Base-by-base conservation (phyloP, 2,329 filamentous ascomycete genomes). In the Pseudocercospora cruenta region DNA sequence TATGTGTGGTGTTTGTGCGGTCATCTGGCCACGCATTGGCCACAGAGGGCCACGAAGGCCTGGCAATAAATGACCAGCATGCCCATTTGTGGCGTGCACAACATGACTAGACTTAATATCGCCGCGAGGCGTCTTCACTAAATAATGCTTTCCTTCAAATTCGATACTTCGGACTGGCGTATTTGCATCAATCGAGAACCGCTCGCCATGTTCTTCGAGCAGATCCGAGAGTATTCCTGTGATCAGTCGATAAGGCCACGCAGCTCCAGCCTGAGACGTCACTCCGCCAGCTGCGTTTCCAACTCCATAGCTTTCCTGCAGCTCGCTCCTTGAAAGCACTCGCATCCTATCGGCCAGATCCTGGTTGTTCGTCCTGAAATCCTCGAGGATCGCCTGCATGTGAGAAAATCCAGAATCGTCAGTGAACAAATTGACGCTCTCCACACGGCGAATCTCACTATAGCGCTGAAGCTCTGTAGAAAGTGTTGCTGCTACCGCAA, bases 21-120 rank as follows among this genome's bases (percentile, higher is more conserved):
- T 69, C 69, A 70, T 70, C 54, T 69, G 67, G n/a, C 69, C 69
- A 21, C 69, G 67, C 10, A 69, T 31, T 8, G 69, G 69, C 55
- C 65, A 69, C 3, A 70, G 10, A 14, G 49, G 54, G 7, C 69
- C 67, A 28, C 67, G 55, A 6, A 70, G 26, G 12, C 62, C 59
- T 2, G 69, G 67, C 2, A 69, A 57, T 26, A 70, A 54, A 58
- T 70, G 64, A 1, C 60, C 65, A n/a, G 65, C 67, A 33, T 69
- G 67, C 12, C 67, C 67, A 24, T 70, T 69, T 4, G 68, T 70
- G 22, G 64, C 62, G 39, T 70, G 64, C 3, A 70, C 55, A 5
- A 70, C 54, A 12, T 55, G 51, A 4, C 28, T 28, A 10, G 66
- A 28, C 24, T 55, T 53, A 12, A 69, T 63, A 8, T 24, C 28